Base-by-base conservation (phyloP, 1,284 basidiomycete species). In the Sporisorium iseilematis-ciliati region DNA sequence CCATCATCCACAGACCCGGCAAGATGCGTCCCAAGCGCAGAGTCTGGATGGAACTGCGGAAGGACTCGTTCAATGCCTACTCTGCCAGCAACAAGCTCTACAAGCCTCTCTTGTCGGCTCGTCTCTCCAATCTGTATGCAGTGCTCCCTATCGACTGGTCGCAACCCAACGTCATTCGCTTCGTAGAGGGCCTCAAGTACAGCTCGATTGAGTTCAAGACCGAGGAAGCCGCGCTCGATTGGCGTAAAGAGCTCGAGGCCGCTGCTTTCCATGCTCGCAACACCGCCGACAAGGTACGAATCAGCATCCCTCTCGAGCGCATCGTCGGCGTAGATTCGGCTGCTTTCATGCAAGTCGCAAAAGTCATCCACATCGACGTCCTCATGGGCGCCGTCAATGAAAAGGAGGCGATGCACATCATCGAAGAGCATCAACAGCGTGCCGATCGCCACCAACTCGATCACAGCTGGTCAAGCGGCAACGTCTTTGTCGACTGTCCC, bases 121-220 rank as follows among this genome's bases (percentile, higher is more conserved):
- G 80, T 31, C 71, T 82, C 33, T 67, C 67, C 29, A 67, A 78
- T 21, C 70, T 82, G 16, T 57, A 77, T 48, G 52, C 63, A 6
- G 57, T 82, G 7, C 60, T 79, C 7, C 81, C 81, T 11, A 63
- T 72, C 42, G 67, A 72, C 56, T 75, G 67, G 66, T 43, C 53
- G 2, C 52, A 79, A 11, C 66, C 79, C 6, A 72, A 66, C 48
- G 58, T 71, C 51, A 64, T 83, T 38, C 65, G 61, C 41, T 61
- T 83, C 21, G 57, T 76, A 7, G 59, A 72, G 23, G 71, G 73
- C 23, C 46, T 50, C 55, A 55, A 67, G 25, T 68, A 69, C 45
- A 64, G 67, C 49, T 50, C 64, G 3, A 35, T 82, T 48, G 82
- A 83, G 52, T 82, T 84, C 62, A 77, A 79, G 53, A 84, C 81